phyloP scores from a whole-genome alignment of 1,284 basidiomycete species.

The Mycena citricolor region DNA sequence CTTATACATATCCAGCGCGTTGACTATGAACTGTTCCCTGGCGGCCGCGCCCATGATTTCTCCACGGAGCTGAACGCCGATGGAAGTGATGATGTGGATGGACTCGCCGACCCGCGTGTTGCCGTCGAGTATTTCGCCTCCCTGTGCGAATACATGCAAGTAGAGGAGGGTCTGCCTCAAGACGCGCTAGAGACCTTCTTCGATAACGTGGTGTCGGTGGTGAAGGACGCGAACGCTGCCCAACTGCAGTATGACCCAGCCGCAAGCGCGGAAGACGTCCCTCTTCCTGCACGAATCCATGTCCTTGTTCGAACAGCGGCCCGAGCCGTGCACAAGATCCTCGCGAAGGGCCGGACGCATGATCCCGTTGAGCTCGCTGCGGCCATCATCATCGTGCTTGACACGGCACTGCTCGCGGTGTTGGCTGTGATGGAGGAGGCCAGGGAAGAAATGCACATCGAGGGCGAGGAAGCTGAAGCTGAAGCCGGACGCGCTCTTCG shows the following conservation, averaged over 20 bases:
- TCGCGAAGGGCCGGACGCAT: constrained; percentile 14
- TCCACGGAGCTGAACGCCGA: constrained; percentile 1
- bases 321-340: constrained; percentile 9
- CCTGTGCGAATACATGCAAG: constrained; percentile 10
- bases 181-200: constrained; percentile 16
- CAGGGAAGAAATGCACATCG: too few species aligned
- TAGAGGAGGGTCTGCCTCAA: constrained; percentile 4
- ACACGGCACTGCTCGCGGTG: constrained; percentile 17
- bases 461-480: too few species aligned
- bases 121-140: constrained; percentile 17
- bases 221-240: neutral
- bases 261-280: too few species aligned
- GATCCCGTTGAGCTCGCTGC: too few species aligned
- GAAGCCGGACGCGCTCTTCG: too few species aligned
- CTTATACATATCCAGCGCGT: constrained; percentile 23
- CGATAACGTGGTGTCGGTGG: constrained; percentile 5
- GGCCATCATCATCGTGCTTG: too few species aligned
- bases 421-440: too few species aligned
- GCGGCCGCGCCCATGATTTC: neutral
- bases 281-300: too few species aligned
- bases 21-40: constrained; percentile 16
- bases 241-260: neutral
- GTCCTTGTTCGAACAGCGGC: constrained; percentile 5
- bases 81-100: too few species aligned
- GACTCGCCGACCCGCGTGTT: too few species aligned